Percentiles rank a stretch among this genome's conserved stretches.
Conservation (phyloP, 495 filamentous ascomycete genomes). For the Rusavskia elegans region DNA sequence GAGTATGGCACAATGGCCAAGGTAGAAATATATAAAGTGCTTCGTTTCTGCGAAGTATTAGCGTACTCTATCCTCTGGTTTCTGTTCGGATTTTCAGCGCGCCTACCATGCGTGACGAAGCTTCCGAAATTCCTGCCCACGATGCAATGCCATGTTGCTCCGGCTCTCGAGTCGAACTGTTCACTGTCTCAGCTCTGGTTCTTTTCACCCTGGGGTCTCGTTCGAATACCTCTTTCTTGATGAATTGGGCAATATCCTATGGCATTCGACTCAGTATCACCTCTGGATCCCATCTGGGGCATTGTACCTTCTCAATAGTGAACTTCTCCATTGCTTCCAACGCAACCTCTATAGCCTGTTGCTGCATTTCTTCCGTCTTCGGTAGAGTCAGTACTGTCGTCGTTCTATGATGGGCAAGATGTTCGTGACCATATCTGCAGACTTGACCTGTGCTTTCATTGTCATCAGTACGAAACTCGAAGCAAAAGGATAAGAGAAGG, state of each 20-base stretch:
- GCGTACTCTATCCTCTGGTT: not conserved
- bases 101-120: slow-evolving; percentile 90
- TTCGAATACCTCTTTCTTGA: slow-evolving; percentile 74
- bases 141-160: slow-evolving; percentile 96
- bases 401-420: not conserved
- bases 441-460: slow-evolving; percentile 74
- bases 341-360: slow-evolving; percentile 83
- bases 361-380: slow-evolving; percentile 92
- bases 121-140: slow-evolving; percentile 97
- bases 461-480: slow-evolving; percentile 17
- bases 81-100: not conserved
- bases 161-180: slow-evolving; percentile 80
- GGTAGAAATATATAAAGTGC: slow-evolving; percentile 99
- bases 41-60: slow-evolving; percentile 58
- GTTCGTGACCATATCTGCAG: slow-evolving; percentile 79
- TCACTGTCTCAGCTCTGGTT: not conserved
- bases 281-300: not conserved
- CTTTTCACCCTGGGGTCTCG: not conserved
- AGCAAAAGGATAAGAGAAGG: not conserved
- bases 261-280: not conserved
- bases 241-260: slow-evolving; percentile 90
- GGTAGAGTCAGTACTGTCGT: slow-evolving; percentile 3
- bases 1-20: slow-evolving; percentile 94
- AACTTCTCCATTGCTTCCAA: slow-evolving; percentile 86
- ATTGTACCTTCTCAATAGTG: slow-evolving; percentile 75